Base-by-base conservation (phyloP, 139 green algal genomes). In the Chlorella vulgaris region DNA sequence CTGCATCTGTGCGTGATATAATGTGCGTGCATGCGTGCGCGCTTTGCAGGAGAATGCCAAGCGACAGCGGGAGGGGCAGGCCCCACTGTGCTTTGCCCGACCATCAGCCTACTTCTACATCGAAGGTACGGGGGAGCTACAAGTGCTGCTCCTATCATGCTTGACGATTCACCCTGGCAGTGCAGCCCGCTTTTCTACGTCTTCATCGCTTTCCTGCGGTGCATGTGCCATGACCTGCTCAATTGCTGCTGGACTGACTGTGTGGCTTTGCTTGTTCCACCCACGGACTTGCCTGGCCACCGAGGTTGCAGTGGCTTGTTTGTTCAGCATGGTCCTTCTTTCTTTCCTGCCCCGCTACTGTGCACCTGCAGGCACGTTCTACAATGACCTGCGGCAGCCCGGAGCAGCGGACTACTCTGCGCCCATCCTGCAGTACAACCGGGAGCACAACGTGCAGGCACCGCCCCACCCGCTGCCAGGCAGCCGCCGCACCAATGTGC, bases 61-160 rank as follows among this genome's bases (percentile, higher is more conserved):
- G 7, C 50, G 22, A 5, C 43, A 36, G 60, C 24, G 65, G 24
- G 15, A 6, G 29, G 69, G 50, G 33, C 70, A 58, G 36, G 69
- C 47, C 10, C 69, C 10, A 5, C 42, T 78, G 67, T 36, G 58
- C 5, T 50, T 83, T 1, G 21, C 66, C 18, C 65, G 47, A 33
- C 75, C 73, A 2, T 81, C 69, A 19, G 85, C 78, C 7, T 92
- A 86, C 81, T 87, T 92, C 22, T 91, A 91, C 67, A 81, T 92
- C 35, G 88, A 91, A 69, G 71, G 39, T 58, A 40, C 39, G 68
- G 8, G 35, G 38, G 1, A 70, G 29, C 7, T 15, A 8, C 31
- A 2, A 1, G 3, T 29, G 29, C 8, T 69, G 62, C 31, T 55
- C 13, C 47, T 15, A 24, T 15, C 47, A 10, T 10, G 13, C 47